Evolutionary conservation across 306 rosid genomes (phyloP).

Genomic region (Castanopsis chinensis): DNA sequence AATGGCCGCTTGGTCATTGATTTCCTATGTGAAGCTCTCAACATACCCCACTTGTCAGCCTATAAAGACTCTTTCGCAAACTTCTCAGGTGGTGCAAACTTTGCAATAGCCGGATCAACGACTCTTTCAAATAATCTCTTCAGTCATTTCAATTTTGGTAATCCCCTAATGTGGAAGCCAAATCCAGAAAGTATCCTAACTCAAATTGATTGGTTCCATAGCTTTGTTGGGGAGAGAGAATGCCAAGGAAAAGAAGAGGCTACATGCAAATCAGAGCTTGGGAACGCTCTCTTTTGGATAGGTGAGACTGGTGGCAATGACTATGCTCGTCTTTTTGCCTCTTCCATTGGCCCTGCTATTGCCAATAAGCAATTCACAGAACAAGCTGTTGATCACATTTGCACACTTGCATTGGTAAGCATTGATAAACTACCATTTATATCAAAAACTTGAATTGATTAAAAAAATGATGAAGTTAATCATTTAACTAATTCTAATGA

Average conservation of each 20-base stretch:
- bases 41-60: neutral
- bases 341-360: slow-evolving; percentile 1
- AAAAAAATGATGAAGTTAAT: too few species aligned
- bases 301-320: slow-evolving; percentile 28
- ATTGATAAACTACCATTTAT: too few species aligned
- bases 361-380: neutral
- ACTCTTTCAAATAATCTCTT: neutral
- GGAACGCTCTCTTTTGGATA: slow-evolving; percentile 17
- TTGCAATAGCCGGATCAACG: slow-evolving; percentile 24
- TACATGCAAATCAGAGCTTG: slow-evolving; percentile 4
- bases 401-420: slow-evolving; percentile 1
- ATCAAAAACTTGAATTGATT: too few species aligned
- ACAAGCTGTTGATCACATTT: neutral
- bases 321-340: slow-evolving; percentile 18
- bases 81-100: slow-evolving; percentile 1
- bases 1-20: slow-evolving; percentile 23
- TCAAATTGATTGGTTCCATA: slow-evolving; percentile 19
- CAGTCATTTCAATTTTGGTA: neutral
- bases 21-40: slow-evolving; percentile 4
- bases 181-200: slow-evolving; percentile 13
- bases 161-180: slow-evolving; percentile 15
- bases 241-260: neutral
- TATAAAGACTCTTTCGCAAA: neutral
- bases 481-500: too few species aligned
- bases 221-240: neutral